Evolutionary conservation across 2,329 filamentous ascomycete species (phyloP).

Genomic region (Orbilia quercus): DNA sequence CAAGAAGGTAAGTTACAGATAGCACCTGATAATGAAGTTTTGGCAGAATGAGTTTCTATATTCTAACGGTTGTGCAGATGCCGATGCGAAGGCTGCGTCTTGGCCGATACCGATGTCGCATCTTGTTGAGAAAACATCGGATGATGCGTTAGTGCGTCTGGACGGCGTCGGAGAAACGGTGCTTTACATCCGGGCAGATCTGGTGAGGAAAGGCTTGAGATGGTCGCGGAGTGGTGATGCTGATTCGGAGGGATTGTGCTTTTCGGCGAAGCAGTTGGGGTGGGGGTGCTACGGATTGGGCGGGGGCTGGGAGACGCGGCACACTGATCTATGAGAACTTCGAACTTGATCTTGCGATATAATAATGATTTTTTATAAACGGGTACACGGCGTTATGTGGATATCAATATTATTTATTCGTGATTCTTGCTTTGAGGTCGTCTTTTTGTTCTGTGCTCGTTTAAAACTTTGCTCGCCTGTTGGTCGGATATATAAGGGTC

Average conservation of each 20-base stretch:
- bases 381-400: too few species aligned
- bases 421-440: too few species aligned
- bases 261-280: slow-evolving; percentile 19
- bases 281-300: slow-evolving; percentile 36
- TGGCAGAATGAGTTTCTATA: too few species aligned
- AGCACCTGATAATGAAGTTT: neutral
- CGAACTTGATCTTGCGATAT: neutral
- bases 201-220: slow-evolving; percentile 31
- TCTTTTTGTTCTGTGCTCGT: too few species aligned
- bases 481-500: too few species aligned
- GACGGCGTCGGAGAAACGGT: slow-evolving; percentile 41
- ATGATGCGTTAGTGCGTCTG: slow-evolving; percentile 27
- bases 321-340: slow-evolving; percentile 19
- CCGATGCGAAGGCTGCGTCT: neutral
- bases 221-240: slow-evolving; percentile 15
- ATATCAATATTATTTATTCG: too few species aligned
- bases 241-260: slow-evolving; percentile 21
- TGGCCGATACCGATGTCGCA: slow-evolving; percentile 43
- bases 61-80: slow-evolving; percentile 7
- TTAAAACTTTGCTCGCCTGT: too few species aligned
- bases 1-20: slow-evolving; percentile 14
- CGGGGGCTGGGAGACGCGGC: slow-evolving; percentile 29
- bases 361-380: too few species aligned
- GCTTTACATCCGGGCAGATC: slow-evolving; percentile 25
- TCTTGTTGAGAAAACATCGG: slow-evolving; percentile 18